Conservation (phyloP, 495 filamentous ascomycete genomes). For the Elasticomyces elasticus region DNA sequence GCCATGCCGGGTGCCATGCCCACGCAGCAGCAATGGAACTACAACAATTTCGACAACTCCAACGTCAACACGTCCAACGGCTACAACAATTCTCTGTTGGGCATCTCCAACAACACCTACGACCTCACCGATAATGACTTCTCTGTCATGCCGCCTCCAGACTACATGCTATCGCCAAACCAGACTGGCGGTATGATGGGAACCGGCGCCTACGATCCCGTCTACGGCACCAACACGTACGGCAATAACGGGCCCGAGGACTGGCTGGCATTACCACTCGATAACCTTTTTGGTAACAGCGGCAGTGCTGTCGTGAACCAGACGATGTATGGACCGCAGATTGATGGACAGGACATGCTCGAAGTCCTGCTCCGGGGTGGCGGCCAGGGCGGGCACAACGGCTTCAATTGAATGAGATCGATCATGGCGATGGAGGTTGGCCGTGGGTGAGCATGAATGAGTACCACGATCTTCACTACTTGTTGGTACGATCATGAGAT, state of each 20-base stretch:
- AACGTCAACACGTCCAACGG: conserved; percentile 3
- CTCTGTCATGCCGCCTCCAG: conserved; percentile 40
- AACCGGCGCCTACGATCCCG: conserved; percentile 7
- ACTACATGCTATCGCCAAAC: conserved; percentile 18
- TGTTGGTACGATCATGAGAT: background rate
- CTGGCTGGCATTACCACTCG: conserved; percentile 41
- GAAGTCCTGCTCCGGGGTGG: conserved; percentile 22
- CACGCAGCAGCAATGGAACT: conserved; percentile 14
- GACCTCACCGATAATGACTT: conserved; percentile 31
- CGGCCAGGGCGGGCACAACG: conserved; percentile 5
- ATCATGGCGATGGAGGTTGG: background rate
- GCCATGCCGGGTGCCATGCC: background rate
- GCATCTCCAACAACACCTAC: conserved; percentile 34
- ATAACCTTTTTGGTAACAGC: conserved; percentile 34
- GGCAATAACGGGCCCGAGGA: conserved; percentile 24
- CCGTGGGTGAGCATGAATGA: background rate
- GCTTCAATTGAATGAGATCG: background rate
- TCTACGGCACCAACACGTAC: conserved; percentile 2
- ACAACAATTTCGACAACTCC: conserved; percentile 5
- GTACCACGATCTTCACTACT: too few relatives aligned
- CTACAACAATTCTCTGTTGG: conserved; percentile 28
- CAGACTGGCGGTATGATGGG: conserved; percentile 5
- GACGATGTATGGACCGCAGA: conserved; percentile 33
- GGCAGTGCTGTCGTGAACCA: conserved; percentile 30
- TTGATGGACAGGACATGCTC: conserved; percentile 33